Percentiles rank a stretch among this genome's conserved stretches.
Conservation (phyloP, 768 basidiomycete genomes). For the Leccinellum rugosiceps region DNA sequence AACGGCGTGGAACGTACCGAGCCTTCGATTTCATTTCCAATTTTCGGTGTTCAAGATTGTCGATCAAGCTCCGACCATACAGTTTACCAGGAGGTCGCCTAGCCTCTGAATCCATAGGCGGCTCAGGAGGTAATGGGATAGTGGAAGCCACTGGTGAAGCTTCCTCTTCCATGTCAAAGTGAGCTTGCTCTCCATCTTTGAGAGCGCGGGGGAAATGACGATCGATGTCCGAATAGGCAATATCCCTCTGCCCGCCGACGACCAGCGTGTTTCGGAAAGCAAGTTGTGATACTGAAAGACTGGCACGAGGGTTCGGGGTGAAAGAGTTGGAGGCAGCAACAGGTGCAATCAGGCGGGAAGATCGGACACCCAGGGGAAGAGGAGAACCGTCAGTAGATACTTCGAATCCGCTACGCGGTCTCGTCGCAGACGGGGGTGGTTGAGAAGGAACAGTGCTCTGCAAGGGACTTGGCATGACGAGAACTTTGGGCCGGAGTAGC, state of each 20-base stretch:
- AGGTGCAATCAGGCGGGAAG: constrained; percentile 45
- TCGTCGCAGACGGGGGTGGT: constrained; percentile 32
- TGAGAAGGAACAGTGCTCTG: constrained; percentile 44
- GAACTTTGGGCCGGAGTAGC: constrained; percentile 83
- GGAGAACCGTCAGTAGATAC: constrained; percentile 61
- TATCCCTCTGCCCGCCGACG: constrained; percentile 64
- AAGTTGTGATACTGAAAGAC: constrained; percentile 74
- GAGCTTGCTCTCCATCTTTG: constrained; percentile 74
- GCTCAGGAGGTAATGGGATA: constrained; percentile 29
- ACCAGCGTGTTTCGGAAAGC: constrained; percentile 81
- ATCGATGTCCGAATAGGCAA: constrained; percentile 60
- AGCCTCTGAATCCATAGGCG: constrained; percentile 31
- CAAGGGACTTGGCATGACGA: constrained; percentile 91
- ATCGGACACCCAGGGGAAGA: constrained; percentile 69
- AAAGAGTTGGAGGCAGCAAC: constrained; percentile 59
- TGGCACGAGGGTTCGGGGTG: constrained; percentile 73
- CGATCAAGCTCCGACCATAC: constrained; percentile 86
- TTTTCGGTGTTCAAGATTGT: constrained; percentile 83
- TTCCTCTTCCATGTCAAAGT: constrained; percentile 43
- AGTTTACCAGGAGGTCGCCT: constrained; percentile 74
- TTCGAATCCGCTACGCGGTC: constrained; percentile 57
- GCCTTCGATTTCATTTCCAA: constrained; percentile 78
- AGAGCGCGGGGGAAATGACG: constrained; percentile 63
- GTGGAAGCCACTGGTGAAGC: constrained; percentile 33
- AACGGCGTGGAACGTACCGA: constrained; percentile 50